Evolutionary conservation across 441 rosid genomes (phyloP), one percentile per base, ranked within the genome.

Genomic region (Lagerstroemia fauriei): DNA sequence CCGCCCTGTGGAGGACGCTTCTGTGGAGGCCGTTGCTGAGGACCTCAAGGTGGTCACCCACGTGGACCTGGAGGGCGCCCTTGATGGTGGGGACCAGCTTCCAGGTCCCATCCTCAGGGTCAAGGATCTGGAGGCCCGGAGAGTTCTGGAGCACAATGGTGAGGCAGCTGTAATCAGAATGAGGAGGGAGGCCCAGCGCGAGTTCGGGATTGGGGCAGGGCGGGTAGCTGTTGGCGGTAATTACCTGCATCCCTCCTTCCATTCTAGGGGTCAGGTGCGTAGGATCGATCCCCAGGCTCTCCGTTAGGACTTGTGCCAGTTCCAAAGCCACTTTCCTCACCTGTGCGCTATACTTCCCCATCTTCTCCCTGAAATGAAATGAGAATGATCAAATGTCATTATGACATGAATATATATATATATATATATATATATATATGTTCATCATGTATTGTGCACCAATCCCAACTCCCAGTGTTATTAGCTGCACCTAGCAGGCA

Each of bases 31-130:
- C 97, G 65, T 95, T 92, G 91, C 95, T 93, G 7, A 92, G 88
- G 1, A 92, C 95, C 83, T 91, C 94, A 4, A 91, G 73, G 80
- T 92, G 98, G 81, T 93, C 95, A 0, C 98, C 94, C 6, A 91
- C 78, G 48, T 89, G 91, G 24, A 92, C 94, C 81, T 90, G 91
- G 25, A 94, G 91, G n/a, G 89, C 90, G 1, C 94, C 95, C 7
- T 69, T 79, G 76, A 85, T 56, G 24, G 85, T 32, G 1, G 94
- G 93, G 77, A 90, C 88, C 20, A 47, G 3, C 65, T 77, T 84
- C 97, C 97, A 94, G 2, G 82, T 72, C 31, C 85, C 84, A 41
- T 88, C 89, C 20, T 59, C 46, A 1, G 80, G n/a, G 77, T 91
- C 91, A 32, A 84, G 17, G 83, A 92, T 90, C 71, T 91, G 90